A percentile compares a stretch with the other conserved stretches of the same genome.
These are phyloP conservation scores for Solanum hybrid DNA, from an alignment of 305 asterid species.

Conservation along the genomic window DNA sequence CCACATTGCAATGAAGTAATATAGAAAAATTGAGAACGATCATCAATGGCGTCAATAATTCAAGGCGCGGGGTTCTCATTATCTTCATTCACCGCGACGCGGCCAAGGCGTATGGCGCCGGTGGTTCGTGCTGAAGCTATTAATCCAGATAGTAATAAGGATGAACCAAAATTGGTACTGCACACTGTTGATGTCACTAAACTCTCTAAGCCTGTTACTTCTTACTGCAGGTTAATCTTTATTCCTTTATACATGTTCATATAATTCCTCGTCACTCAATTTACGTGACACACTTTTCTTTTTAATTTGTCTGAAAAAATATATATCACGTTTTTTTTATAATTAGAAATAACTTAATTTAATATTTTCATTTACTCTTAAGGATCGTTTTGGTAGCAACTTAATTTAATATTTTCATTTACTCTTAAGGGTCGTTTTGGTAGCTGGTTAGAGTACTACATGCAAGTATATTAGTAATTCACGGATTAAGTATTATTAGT, in stretches of 20 bases:
- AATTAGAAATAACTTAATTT: too few species aligned
- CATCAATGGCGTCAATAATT: conserved; percentile 11
- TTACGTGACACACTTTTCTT: background rate
- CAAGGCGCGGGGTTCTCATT: conserved; percentile 16
- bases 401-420: too few species aligned
- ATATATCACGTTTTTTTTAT: too few species aligned
- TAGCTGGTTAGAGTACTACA: background rate
- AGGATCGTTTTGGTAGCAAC: too few species aligned
- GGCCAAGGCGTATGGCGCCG: conserved; percentile 36
- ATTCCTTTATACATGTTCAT: too few species aligned
- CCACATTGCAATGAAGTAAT: background rate
- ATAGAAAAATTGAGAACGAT: background rate
- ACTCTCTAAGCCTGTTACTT: conserved; percentile 65
- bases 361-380: too few species aligned
- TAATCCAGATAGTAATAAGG: conserved; percentile 61
- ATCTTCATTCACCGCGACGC: conserved; percentile 13
- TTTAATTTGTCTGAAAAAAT: too few species aligned
- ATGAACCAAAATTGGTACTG: conserved; percentile 60
- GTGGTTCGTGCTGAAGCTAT: conserved; percentile 65
- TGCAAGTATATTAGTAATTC: background rate
- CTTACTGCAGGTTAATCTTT: conserved; percentile 69
- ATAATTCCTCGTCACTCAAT: too few species aligned
- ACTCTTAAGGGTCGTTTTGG: too few species aligned
- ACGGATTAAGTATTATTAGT: too few species aligned
- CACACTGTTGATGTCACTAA: conserved; percentile 61